phyloP scores from a whole-genome alignment of 129 eudicot genomes.

The Smallanthus sonchifolius region DNA sequence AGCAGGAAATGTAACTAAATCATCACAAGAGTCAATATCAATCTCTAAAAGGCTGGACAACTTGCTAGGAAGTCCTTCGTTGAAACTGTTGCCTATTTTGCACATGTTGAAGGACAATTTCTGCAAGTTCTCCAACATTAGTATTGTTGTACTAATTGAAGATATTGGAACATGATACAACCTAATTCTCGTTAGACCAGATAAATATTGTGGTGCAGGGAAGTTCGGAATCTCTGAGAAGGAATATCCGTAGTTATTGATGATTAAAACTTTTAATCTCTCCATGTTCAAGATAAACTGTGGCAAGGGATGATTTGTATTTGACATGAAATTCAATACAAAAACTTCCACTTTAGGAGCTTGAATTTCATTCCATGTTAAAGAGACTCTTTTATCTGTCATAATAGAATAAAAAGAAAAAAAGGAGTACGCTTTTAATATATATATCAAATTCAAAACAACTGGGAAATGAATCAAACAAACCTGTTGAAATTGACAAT shows the following conservation, averaged over 20 bases:
- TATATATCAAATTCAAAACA: background rate
- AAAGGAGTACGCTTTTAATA: background rate
- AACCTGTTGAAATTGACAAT: slow-evolving; percentile 41
- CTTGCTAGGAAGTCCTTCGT: slow-evolving; percentile 3
- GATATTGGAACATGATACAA: slow-evolving; percentile 32
- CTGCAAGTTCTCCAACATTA: slow-evolving; percentile 26
- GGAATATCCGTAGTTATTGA: slow-evolving; percentile 42
- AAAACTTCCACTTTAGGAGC: slow-evolving; percentile 38
- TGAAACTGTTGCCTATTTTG: slow-evolving; percentile 25
- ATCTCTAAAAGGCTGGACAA: slow-evolving; percentile 36
- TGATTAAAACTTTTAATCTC: slow-evolving; percentile 31
- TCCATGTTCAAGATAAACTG: slow-evolving; percentile 24
- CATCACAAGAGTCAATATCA: slow-evolving; percentile 34
- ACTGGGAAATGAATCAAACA: background rate
- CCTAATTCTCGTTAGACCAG: slow-evolving; percentile 30
- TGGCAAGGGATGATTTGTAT: slow-evolving; percentile 33
- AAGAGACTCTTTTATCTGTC: slow-evolving; percentile 35
- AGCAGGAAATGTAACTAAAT: background rate
- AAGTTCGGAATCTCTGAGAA: slow-evolving; percentile 26
- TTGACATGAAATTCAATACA: slow-evolving; percentile 36
- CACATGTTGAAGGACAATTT: slow-evolving; percentile 41
- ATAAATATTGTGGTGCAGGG: slow-evolving; percentile 13
- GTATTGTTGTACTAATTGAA: slow-evolving; percentile 13
- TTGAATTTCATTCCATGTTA: slow-evolving; percentile 32
- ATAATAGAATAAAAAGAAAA: background rate